Conservation (phyloP, 306 rosid genomes). For the Leucaena leucocephala region DNA sequence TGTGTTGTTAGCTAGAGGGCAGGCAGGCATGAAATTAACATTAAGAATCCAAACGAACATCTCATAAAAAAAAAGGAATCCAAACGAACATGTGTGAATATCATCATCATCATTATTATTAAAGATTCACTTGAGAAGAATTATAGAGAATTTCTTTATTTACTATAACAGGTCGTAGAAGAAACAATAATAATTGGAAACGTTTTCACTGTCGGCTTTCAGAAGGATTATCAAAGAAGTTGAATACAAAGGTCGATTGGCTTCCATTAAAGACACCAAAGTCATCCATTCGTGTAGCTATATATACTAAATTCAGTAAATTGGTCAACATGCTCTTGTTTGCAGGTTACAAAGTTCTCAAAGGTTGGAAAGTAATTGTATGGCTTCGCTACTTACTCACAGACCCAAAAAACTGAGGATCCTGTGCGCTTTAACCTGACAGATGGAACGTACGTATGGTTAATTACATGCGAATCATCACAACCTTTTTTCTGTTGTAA, state of each 20-base stretch:
- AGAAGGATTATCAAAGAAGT: constrained; percentile 32
- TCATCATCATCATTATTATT: too few relatives aligned
- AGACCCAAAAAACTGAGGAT: constrained; percentile 30
- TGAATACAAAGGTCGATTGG: constrained; percentile 42
- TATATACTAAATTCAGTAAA: background rate
- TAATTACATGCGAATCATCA: background rate
- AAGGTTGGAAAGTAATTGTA: constrained; percentile 34
- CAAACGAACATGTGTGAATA: too few relatives aligned
- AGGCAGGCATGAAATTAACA: background rate
- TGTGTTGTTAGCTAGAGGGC: background rate
- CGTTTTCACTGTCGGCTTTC: constrained; percentile 32
- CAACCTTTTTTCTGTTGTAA: background rate
- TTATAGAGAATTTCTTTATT: too few relatives aligned
- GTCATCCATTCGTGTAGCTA: too few relatives aligned
- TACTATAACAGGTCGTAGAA: constrained; percentile 39
- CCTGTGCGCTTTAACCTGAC: constrained; percentile 34
- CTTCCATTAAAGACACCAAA: too few relatives aligned
- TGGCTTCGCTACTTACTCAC: constrained; percentile 35
- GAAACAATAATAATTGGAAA: constrained; percentile 49
- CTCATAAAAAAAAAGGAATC: too few relatives aligned
- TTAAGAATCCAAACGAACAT: background rate
- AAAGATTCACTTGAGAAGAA: too few relatives aligned
- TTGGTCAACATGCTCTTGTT: background rate
- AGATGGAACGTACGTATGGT: constrained; percentile 36
- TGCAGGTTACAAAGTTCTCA: constrained; percentile 45